Evolutionary conservation across 148 eudicot species (phyloP), one percentile per base, ranked within the genome.

Genomic region (Nepenthes gracilis): DNA sequence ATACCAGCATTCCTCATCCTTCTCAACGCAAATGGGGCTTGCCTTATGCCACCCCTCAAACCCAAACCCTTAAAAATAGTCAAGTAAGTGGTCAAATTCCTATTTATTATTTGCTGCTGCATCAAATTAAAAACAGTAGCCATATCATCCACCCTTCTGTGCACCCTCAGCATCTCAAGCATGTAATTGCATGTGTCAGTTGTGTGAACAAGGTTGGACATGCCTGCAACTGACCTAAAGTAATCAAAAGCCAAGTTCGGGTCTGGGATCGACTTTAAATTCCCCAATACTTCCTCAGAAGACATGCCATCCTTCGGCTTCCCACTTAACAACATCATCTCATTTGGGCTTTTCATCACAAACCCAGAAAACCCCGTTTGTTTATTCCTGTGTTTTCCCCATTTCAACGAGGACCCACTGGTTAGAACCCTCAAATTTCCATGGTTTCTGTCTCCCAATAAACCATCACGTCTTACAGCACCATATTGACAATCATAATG

Each of bases 21-120:
- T 36, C 67, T 75, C 60, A 93, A 95, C 0, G 85, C 98, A 75
- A 64, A 62, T 2, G 90, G 85, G 40, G 94, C 84, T 75, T 84
- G 80, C 65, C 84, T 70, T 34, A 88, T 82, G 70, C 96, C 95
- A 55, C 95, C 98, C 58, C 77, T 73, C 35, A 93, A 68, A 66
- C 70, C 53, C 55, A 93, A 75, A 64, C 57, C 79, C 71, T 68
- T 86, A 38, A 93, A 93, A 64, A 93, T 81, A 47, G 75, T 88
- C 79, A 85, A 68, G 72, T 93, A 93, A 13, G 98, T 93, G 68
- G 61, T 60, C 68, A 78, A 73, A 79, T 65, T 83, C 87, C 96
- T 77, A 56, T 86, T 80, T 36, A 93, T 88, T 43, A 88, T 93
- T 68, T 88, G 91, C 71, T 78, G 84, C 76, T 93, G 98, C 98